Percentiles rank a stretch among this genome's conserved stretches.
Evolutionary conservation across 2,329 filamentous ascomycete species (phyloP).

Genomic region (Pseudocercospora crystallina): DNA sequence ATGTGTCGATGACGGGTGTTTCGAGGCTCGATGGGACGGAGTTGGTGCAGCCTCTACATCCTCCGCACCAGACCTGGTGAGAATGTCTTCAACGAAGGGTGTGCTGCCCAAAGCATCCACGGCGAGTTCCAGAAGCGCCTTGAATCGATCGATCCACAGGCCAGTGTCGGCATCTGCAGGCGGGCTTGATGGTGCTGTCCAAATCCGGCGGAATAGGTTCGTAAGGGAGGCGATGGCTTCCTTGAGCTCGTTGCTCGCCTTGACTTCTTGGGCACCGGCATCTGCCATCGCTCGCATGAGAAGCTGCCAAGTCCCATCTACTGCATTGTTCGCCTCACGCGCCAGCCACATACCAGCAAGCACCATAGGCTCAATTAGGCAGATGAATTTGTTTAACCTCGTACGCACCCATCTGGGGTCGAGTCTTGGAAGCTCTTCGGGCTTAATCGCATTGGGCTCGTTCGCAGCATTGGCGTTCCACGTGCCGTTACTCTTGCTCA

Average conservation of each 20-base stretch:
- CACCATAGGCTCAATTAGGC: slow-evolving; percentile 56
- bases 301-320: slow-evolving; percentile 38
- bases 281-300: slow-evolving; percentile 64
- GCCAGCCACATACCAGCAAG: slow-evolving; percentile 48
- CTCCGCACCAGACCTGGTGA: slow-evolving; percentile 55
- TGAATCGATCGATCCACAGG: slow-evolving; percentile 23
- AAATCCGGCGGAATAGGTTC: slow-evolving; percentile 67
- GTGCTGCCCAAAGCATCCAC: slow-evolving; percentile 52
- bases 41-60: slow-evolving; percentile 64
- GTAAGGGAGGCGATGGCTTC: slow-evolving; percentile 73
- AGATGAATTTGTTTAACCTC: slow-evolving; percentile 66
- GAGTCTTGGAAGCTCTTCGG: slow-evolving; percentile 77
- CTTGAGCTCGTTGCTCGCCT: slow-evolving; percentile 79
- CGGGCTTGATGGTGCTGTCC: slow-evolving; percentile 46
- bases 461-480: slow-evolving; percentile 76
- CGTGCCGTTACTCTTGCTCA: slow-evolving; percentile 60
- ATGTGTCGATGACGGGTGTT: slow-evolving; percentile 52
- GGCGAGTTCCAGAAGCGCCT: slow-evolving; percentile 39
- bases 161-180: slow-evolving; percentile 11
- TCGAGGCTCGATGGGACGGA: slow-evolving; percentile 61
- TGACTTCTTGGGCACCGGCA: slow-evolving; percentile 82
- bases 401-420: slow-evolving; percentile 85
- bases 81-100: slow-evolving; percentile 52
- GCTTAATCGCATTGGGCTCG: slow-evolving; percentile 50
- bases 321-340: slow-evolving; percentile 20